These are phyloP conservation scores for Tripterygium wilfordii DNA, from an alignment of 177 flowering plant species.

Conservation along the genomic window DNA sequence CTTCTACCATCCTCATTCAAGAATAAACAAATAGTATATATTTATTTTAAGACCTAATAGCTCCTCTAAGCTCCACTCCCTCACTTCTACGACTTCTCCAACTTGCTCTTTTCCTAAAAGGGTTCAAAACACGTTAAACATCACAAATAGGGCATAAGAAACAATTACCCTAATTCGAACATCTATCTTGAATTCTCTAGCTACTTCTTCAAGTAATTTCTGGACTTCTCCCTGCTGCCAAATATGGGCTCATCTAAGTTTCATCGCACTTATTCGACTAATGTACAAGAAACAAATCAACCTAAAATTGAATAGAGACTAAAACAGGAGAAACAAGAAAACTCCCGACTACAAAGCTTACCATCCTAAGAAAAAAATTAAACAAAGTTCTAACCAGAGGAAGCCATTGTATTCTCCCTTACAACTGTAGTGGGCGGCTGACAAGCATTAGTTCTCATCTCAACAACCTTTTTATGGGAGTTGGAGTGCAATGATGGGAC, in stretches of 20 bases:
- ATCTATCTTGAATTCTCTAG: not conserved
- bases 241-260: not conserved
- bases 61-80: no score
- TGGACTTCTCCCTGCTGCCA: not conserved
- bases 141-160: no score
- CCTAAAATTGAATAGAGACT: not conserved
- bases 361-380: conserved; percentile 1
- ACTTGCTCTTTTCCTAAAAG: no score
- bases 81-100: no score
- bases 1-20: no score
- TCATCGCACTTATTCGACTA: conserved; percentile 8
- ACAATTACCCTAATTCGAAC: not conserved
- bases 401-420: conserved; percentile 24
- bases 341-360: conserved; percentile 5
- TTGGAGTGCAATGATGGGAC: conserved; percentile 28
- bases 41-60: no score
- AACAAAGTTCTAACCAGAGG: conserved; percentile 6
- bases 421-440: not conserved
- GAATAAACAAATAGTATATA: no score
- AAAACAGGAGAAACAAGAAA: not conserved
- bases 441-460: conserved; percentile 17
- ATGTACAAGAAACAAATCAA: conserved; percentile 6
- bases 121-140: no score
- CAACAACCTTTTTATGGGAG: conserved; percentile 24
- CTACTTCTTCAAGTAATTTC: not conserved